Evolutionary conservation across 2,329 filamentous ascomycete species (phyloP).

Genomic region (Alternaria consortialis): DNA sequence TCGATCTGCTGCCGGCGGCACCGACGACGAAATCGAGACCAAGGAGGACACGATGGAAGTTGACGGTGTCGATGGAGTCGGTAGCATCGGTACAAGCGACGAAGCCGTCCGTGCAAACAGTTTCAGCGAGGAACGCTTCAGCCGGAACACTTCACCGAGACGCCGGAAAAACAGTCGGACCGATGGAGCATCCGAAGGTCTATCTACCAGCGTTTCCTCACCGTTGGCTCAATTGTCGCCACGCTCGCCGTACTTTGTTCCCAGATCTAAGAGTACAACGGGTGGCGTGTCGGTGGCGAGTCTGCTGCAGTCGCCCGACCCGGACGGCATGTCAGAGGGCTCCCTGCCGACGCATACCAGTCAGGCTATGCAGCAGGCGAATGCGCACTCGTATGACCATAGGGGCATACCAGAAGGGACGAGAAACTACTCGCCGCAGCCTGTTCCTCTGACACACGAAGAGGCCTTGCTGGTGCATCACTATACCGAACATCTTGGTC

Average conservation of each 20-base stretch:
- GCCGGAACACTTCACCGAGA: constrained; percentile 30
- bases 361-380: constrained; percentile 3
- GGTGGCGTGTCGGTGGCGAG: constrained; percentile 23
- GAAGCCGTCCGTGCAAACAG: not conserved
- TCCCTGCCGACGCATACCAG: constrained; percentile 6
- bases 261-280: constrained; percentile 6
- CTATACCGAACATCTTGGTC: constrained; percentile 41
- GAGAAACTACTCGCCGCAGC: constrained; percentile 10
- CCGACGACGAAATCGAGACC: constrained; percentile 19
- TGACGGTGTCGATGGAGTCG: constrained; percentile 20
- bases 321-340: constrained; percentile 8
- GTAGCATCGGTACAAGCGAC: constrained; percentile 1
- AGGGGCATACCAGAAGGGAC: constrained; percentile 4
- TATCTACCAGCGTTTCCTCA: constrained; percentile 22
- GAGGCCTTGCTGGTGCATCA: constrained; percentile 43
- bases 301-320: constrained; percentile 16
- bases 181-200: constrained; percentile 17
- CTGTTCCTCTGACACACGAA: constrained; percentile 26
- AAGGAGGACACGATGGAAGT: constrained; percentile 25
- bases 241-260: constrained; percentile 18
- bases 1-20: constrained; percentile 14
- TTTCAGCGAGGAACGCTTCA: constrained; percentile 20
- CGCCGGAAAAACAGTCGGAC: constrained; percentile 21
- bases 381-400: not conserved
- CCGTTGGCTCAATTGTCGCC: constrained; percentile 25